Evolutionary conservation across 2,329 filamentous ascomycete genomes (phyloP).

Genomic region (Epichloe festucae): DNA sequence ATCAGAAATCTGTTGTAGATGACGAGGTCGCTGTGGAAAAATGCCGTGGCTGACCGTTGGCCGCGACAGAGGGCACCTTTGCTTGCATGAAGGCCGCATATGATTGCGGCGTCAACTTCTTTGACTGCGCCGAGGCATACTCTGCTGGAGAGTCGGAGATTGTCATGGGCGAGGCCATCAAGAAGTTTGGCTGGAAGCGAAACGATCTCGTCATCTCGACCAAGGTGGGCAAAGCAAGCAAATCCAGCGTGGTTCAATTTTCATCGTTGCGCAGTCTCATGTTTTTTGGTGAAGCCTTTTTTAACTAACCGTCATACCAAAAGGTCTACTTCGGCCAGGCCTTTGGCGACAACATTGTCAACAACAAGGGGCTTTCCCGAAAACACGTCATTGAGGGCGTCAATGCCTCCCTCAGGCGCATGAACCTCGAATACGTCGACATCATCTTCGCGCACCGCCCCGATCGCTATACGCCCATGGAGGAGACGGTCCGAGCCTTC

Average conservation of each 20-base stretch:
- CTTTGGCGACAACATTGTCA: constrained; percentile 48
- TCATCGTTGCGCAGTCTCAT: not conserved
- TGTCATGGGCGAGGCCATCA: constrained; percentile 48
- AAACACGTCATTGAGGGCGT: constrained; percentile 60
- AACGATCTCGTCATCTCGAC: constrained; percentile 49
- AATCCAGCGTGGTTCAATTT: not conserved
- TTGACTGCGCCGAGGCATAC: constrained; percentile 47
- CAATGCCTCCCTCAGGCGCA: constrained; percentile 42
- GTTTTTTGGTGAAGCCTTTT: not conserved
- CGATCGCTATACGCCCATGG: constrained; percentile 55
- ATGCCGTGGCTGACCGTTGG: not conserved
- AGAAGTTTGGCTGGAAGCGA: constrained; percentile 46
- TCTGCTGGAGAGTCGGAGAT: constrained; percentile 48
- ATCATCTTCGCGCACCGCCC: constrained; percentile 57
- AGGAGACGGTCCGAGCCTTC: constrained; percentile 58
- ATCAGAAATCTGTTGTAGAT: not conserved
- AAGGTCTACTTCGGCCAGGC: constrained; percentile 52
- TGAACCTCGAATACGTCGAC: constrained; percentile 50
- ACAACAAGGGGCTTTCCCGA: constrained; percentile 53
- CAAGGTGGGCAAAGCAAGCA: constrained; percentile 27
- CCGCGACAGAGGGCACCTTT: constrained; percentile 28
- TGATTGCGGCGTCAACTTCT: constrained; percentile 49
- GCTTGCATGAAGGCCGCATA: constrained; percentile 50
- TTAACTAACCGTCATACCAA: not conserved
- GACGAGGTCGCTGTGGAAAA: not conserved